Evolutionary conservation across 2,329 filamentous ascomycete species (phyloP), one percentile per base, ranked within the genome.

Genomic region (Sordariomycetes sp.): DNA sequence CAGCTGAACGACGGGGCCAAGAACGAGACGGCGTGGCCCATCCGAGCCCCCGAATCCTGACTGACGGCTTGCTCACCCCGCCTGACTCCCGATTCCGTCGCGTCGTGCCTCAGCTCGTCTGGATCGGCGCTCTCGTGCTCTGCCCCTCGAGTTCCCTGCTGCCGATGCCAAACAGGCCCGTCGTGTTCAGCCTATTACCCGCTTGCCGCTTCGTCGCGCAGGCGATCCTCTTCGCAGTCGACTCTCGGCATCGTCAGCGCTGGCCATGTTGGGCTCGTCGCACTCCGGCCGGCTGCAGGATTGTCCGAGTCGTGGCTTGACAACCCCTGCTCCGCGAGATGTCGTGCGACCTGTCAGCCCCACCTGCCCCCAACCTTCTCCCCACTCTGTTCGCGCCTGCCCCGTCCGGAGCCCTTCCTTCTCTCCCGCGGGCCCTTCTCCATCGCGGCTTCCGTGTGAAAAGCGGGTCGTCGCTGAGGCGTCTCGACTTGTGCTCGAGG

Each of bases 181-280:
- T 24, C 32, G 35, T 25, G 18, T 51, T 57, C 46, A 50, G 50
- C 54, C 43, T 35, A 57, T 57, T 57, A 57, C 16, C 54, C 54
- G 54, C 54, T 12, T 57, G 43, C 54, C 54, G 54, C 54, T 18
- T 57, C 50, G 54, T 57, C 54, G 35, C 54, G 50, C 40, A 32
- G 50, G 34, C 22, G 35, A 40, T 51, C 24, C 16, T 50, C 6
- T 22, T 22, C 6, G 10, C 18, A 16, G 37, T 14, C 37, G 18
- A 16, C 12, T 3, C 12, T 50, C 46, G 6, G 18, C 20, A 14
- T 50, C 46, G 22, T 50, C n/a, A 32, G 28, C 28, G 28, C 28
- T 32, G 28, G 28, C 8, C 28, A 32, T 32, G 22, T 24, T 4
- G 20, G 22, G 8, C 32, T 51, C 24, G 3, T 12, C 50, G 28